Conservation (phyloP, 306 rosid species). For the Cucurbita pepo region DNA sequence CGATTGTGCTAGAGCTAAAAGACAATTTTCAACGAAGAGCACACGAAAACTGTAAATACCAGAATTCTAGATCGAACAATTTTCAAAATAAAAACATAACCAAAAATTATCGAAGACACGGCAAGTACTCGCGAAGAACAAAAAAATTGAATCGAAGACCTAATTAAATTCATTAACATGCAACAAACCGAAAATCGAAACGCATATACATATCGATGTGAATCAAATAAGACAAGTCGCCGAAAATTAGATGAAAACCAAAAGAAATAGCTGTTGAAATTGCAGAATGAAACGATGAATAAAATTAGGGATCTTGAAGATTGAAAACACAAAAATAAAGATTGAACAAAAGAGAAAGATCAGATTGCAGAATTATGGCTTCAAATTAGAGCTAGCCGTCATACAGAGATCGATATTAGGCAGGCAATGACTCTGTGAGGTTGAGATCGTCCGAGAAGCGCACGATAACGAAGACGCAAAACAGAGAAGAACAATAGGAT, state of each 20-base stretch:
- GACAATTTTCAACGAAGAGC: not conserved
- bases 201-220: conserved; percentile 4
- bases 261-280: not conserved
- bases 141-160: conserved; percentile 13
- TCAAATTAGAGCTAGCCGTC: conserved; percentile 25
- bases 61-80: not conserved
- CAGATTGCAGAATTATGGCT: conserved; percentile 6
- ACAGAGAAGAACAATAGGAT: conserved; percentile 27
- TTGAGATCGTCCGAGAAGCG: conserved; percentile 56
- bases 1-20: not conserved
- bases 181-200: conserved; percentile 15
- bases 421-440: conserved; percentile 37
- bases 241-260: not conserved
- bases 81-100: not conserved
- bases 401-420: conserved; percentile 59
- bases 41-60: not conserved
- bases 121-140: not conserved
- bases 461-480: conserved; percentile 27
- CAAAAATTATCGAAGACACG: not conserved
- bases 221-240: not conserved
- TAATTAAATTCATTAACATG: conserved; percentile 13
- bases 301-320: conserved; percentile 48
- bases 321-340: not conserved
- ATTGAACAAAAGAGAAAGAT: not conserved
- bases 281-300: not conserved